Evolutionary conservation across 495 filamentous ascomycete genomes (phyloP).

Genomic region (Neurospora hispaniola): DNA sequence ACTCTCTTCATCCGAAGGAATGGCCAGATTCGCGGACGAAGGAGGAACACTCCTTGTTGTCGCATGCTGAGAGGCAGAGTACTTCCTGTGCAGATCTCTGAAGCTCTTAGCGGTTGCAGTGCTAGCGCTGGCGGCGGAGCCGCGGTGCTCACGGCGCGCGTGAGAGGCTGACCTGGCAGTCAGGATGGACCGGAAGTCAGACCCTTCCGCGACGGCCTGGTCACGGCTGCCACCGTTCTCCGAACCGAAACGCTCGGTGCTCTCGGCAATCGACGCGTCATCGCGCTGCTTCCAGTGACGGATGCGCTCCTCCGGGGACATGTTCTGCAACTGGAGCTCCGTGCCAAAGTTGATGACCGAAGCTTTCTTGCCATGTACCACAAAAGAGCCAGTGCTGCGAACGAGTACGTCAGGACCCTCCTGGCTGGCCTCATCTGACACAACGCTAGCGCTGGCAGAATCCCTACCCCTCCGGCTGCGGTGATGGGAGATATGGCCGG

Average conservation of each 20-base stretch:
- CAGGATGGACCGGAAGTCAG: constrained; percentile 24
- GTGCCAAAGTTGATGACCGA: constrained; percentile 89
- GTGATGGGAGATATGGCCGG: constrained; percentile 53
- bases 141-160: constrained; percentile 31
- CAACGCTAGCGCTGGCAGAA: constrained; percentile 48
- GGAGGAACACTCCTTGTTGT: constrained; percentile 10
- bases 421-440: constrained; percentile 49
- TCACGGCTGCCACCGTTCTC: constrained; percentile 9
- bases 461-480: constrained; percentile 70
- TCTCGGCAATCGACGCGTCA: constrained; percentile 8
- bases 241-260: background rate
- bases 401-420: constrained; percentile 55
- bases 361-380: constrained; percentile 95
- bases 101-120: constrained; percentile 47
- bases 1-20: constrained; percentile 45
- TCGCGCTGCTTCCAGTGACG: constrained; percentile 34
- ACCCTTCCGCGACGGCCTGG: constrained; percentile 2
- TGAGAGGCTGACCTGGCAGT: constrained; percentile 18
- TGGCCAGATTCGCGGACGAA: constrained; percentile 17
- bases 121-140: constrained; percentile 42
- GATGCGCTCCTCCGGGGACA: constrained; percentile 68
- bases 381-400: constrained; percentile 77
- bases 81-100: constrained; percentile 41
- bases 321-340: constrained; percentile 80
- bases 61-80: constrained; percentile 33